A percentile compares a stretch with the other conserved stretches of the same genome.
Conservation (phyloP, 352 stramenopile genomes). For the Globisporangium viniferum region DNA sequence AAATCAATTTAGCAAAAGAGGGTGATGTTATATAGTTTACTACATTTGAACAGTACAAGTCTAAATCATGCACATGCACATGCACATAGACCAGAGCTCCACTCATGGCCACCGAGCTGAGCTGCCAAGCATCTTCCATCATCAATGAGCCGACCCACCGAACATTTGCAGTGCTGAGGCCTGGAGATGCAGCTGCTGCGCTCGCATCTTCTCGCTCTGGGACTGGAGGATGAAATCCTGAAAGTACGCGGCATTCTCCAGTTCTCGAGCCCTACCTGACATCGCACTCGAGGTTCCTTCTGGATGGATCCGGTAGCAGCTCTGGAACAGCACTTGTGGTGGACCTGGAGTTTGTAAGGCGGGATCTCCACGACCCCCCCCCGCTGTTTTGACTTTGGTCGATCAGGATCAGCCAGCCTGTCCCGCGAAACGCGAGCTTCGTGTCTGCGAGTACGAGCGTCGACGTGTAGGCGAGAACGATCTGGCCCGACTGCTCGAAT, state of each 20-base stretch:
- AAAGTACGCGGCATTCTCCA: conserved; percentile 1
- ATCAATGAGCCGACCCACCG: not conserved
- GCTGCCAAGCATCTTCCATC: no score
- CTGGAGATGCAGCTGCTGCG: conserved; percentile 2
- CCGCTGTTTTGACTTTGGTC: not conserved
- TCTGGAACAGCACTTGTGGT: not conserved
- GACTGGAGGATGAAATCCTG: conserved; percentile 8
- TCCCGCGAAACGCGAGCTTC: not conserved
- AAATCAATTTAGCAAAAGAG: no score
- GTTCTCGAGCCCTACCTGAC: not conserved
- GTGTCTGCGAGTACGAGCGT: not conserved
- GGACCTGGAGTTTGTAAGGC: not conserved
- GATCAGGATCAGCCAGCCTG: not conserved
- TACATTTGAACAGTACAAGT: no score
- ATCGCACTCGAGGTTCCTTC: not conserved
- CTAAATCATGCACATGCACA: no score
- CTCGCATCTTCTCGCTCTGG: conserved; percentile 2
- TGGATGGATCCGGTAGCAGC: not conserved
- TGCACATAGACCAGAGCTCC: no score
- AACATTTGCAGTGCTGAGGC: not conserved
- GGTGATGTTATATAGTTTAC: no score
- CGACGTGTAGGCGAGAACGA: not conserved
- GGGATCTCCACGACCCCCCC: not conserved
- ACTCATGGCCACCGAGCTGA: no score
- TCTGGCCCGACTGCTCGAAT: not conserved